Base-by-base conservation (phyloP, 257 asterid species). In the Lycium ferocissimum region DNA sequence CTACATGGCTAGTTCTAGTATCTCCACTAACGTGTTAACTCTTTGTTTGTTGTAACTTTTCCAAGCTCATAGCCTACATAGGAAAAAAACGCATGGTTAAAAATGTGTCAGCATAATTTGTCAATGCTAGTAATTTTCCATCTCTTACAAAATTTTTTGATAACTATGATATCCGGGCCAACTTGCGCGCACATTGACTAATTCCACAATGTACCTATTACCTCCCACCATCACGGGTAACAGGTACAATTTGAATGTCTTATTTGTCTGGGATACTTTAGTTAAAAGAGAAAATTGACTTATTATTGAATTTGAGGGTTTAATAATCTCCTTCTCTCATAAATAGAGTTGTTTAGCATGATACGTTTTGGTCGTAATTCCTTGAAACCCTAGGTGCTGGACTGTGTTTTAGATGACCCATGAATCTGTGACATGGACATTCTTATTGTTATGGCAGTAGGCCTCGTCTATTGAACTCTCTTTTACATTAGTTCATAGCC, bases 311-410 rank as follows among this genome's bases (percentile, higher is more conserved):
- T 47, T 51, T 15, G 10, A 13, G 63, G 63, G 14, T 1, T 51
- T 9, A 49, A 76, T 14, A 76, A 12, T 76, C 61, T 76, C 38
- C 54, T 75, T 35, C 43, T 73, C 62, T 51, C 12, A 0, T 13
- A 14, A 20, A 76, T 76, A 10, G 45, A 51, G 81, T 51, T 75
- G 81, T 75, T 22, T 22, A 76, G 47, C 61, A 47, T 47, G 61
- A 76, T 76, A 51, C 62, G 13, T 35, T 14, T 26, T 26, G 22
- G 14, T 76, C 4, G 8, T 51, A 76, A 14, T 76, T 76, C 45
- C 22, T 75, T 49, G 61, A 75, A 14, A 6, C 62, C 82, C n/a
- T 22, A 22, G 82, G 4, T 76, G 47, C 8, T 51, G 63, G 47
- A 20, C 37, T 70, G 33, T 15, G 1, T 70, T 18, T 38, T 70